Conservation (phyloP, 345 rosid species). For the Sapria himalayana region DNA sequence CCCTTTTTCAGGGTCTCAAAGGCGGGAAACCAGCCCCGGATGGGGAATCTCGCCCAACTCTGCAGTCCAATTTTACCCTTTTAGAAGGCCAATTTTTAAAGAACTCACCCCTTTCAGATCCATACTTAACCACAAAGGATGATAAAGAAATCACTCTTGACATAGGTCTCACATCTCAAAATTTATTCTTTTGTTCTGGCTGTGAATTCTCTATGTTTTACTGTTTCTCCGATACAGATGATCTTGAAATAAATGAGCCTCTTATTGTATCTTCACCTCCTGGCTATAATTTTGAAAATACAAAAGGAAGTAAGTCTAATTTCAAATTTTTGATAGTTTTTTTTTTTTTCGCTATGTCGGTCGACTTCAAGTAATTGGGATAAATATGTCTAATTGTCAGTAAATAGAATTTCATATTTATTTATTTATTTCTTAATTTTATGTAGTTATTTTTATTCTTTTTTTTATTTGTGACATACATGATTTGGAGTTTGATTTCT, state of each 20-base stretch:
- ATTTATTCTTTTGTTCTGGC: conserved; percentile 6
- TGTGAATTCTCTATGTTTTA: neutral
- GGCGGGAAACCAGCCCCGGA: conserved; percentile 20
- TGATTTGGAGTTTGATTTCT: conserved; percentile 9
- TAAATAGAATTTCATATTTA: too few relatives aligned
- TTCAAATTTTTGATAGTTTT: conserved; percentile 18
- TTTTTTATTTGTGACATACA: conserved; percentile 1
- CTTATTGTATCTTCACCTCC: conserved; percentile 16
- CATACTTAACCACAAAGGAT: conserved; percentile 16
- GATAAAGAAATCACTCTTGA: conserved; percentile 23
- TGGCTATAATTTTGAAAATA: too few relatives aligned
- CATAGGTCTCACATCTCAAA: conserved; percentile 34
- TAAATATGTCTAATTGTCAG: too few relatives aligned
- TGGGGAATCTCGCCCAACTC: conserved; percentile 20
- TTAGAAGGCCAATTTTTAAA: conserved; percentile 41
- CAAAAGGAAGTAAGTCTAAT: conserved; percentile 20
- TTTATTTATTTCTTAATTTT: too few relatives aligned
- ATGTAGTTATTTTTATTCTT: too few relatives aligned
- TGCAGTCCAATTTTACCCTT: conserved; percentile 15
- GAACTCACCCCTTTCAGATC: conserved; percentile 47
- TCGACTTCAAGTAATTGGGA: too few relatives aligned
- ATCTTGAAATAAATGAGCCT: conserved; percentile 50
- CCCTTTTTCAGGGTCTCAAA: conserved; percentile 37
- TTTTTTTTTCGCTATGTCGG: neutral
- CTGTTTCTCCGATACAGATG: conserved; percentile 35